A percentile compares a stretch with the other conserved stretches of the same genome.
These are phyloP conservation scores for Sarocladium strictum DNA, from an alignment of 2,329 filamentous ascomycete species.

Conservation along the genomic window DNA sequence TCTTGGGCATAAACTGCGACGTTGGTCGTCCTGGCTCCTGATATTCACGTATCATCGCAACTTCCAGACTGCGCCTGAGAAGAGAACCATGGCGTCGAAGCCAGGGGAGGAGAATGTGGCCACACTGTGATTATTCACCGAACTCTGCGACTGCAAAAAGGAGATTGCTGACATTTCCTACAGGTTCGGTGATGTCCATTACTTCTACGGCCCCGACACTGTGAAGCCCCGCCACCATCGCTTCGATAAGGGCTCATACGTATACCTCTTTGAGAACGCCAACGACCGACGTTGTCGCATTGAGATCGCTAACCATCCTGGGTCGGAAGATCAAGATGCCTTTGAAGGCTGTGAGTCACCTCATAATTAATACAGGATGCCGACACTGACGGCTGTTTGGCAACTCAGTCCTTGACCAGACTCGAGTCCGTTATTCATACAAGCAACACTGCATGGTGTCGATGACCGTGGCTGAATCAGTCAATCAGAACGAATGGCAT, in stretches of 20 bases:
- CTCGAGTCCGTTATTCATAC: slow-evolving; percentile 64
- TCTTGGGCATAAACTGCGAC: too few species aligned
- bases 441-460: slow-evolving; percentile 68
- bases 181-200: slow-evolving; percentile 74
- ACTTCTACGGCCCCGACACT: slow-evolving; percentile 66
- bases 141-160: neutral
- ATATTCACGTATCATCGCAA: too few species aligned
- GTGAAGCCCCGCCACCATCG: slow-evolving; percentile 69
- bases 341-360: slow-evolving; percentile 63
- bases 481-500: slow-evolving; percentile 62
- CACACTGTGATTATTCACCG: slow-evolving; percentile 36
- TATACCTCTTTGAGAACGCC: slow-evolving; percentile 74
- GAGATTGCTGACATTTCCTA: slow-evolving; percentile 12
- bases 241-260: slow-evolving; percentile 73
- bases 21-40: too few species aligned
- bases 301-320: slow-evolving; percentile 70
- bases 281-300: slow-evolving; percentile 61
- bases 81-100: slow-evolving; percentile 35
- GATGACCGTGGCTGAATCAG: slow-evolving; percentile 52
- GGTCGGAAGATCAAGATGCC: slow-evolving; percentile 71
- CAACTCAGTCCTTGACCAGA: slow-evolving; percentile 55
- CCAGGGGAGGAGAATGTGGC: slow-evolving; percentile 46
- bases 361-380: neutral
- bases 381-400: slow-evolving; percentile 12
- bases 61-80: neutral